phyloP scores from a whole-genome alignment of 2,329 filamentous ascomycete species.

The Penicillium decumbens region DNA sequence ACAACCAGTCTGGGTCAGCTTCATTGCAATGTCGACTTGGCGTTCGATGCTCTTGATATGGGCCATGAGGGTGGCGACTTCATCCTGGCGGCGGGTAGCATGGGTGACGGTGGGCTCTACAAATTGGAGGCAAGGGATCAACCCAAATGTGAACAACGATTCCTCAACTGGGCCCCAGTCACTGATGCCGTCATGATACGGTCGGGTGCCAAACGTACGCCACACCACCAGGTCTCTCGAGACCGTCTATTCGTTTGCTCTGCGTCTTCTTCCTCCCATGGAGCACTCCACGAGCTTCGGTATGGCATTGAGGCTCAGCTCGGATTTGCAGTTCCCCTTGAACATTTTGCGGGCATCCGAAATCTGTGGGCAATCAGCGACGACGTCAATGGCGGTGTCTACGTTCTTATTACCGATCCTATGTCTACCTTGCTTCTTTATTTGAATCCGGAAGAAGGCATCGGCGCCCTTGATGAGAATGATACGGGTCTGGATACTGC shows the following conservation, averaged over 20 bases:
- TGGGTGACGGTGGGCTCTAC: slow-evolving; percentile 72
- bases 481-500: slow-evolving; percentile 39
- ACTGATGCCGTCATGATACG: slow-evolving; percentile 43
- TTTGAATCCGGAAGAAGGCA: slow-evolving; percentile 38
- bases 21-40: slow-evolving; percentile 69
- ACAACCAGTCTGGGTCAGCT: slow-evolving; percentile 60
- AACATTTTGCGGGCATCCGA: slow-evolving; percentile 39
- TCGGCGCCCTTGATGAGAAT: slow-evolving; percentile 38
- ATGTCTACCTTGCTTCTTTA: slow-evolving; percentile 38
- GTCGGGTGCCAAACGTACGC: slow-evolving; percentile 14
- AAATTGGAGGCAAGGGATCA: slow-evolving; percentile 59
- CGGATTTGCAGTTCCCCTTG: slow-evolving; percentile 43
- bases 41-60: slow-evolving; percentile 67
- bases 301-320: slow-evolving; percentile 66
- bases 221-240: slow-evolving; percentile 28
- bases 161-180: slow-evolving; percentile 59
- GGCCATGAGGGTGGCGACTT: slow-evolving; percentile 66
- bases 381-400: slow-evolving; percentile 29
- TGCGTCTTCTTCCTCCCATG: slow-evolving; percentile 55
- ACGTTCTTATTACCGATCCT: slow-evolving; percentile 42
- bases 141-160: slow-evolving; percentile 53
- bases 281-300: slow-evolving; percentile 64
- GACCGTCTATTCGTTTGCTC: slow-evolving; percentile 64
- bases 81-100: slow-evolving; percentile 73
- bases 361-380: slow-evolving; percentile 45